phyloP scores from a whole-genome alignment of 371 early-diverging fungal species.

The Rhizopus stolonifer region DNA sequence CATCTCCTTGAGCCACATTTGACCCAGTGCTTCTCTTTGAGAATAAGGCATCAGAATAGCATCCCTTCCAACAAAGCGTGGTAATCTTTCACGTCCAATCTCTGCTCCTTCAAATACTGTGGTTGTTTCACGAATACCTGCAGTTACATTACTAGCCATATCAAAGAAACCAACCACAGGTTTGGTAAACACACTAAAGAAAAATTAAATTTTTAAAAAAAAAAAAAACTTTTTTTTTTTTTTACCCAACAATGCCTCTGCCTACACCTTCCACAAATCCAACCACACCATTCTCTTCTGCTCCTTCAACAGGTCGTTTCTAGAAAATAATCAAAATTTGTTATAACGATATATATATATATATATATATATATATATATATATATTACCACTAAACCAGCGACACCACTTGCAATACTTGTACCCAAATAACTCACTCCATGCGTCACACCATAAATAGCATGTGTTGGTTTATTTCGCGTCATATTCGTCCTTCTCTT shows the following conservation, averaged over 20 bases:
- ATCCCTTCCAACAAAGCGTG: constrained; percentile 85
- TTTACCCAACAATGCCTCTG: constrained; percentile 75
- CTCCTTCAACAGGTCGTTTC: constrained; percentile 84
- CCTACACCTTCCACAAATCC: constrained; percentile 89
- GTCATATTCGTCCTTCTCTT: constrained; percentile 65
- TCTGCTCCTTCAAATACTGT: constrained; percentile 86
- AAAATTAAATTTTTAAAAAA: background rate
- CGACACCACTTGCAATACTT: constrained; percentile 78
- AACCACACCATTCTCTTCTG: constrained; percentile 75
- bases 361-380: background rate
- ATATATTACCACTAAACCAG: constrained; percentile 72
- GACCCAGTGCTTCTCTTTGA: constrained; percentile 85
- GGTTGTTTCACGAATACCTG: constrained; percentile 95
- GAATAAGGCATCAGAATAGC: constrained; percentile 78
- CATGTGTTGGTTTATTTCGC: constrained; percentile 83
- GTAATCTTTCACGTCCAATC: constrained; percentile 74
- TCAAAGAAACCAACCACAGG: constrained; percentile 89
- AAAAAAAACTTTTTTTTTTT: too few relatives aligned
- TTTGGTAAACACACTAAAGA: constrained; percentile 73
- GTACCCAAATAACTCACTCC: constrained; percentile 78
- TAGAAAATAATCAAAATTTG: constrained; percentile 1
- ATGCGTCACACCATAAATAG: constrained; percentile 75
- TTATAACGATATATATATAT: too few relatives aligned
- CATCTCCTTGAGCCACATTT: constrained; percentile 85
- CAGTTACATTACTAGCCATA: constrained; percentile 75